Percentiles rank a stretch among this genome's conserved stretches.
phyloP scores from a whole-genome alignment of 495 filamentous ascomycete species.

The Immersiella caudata region DNA sequence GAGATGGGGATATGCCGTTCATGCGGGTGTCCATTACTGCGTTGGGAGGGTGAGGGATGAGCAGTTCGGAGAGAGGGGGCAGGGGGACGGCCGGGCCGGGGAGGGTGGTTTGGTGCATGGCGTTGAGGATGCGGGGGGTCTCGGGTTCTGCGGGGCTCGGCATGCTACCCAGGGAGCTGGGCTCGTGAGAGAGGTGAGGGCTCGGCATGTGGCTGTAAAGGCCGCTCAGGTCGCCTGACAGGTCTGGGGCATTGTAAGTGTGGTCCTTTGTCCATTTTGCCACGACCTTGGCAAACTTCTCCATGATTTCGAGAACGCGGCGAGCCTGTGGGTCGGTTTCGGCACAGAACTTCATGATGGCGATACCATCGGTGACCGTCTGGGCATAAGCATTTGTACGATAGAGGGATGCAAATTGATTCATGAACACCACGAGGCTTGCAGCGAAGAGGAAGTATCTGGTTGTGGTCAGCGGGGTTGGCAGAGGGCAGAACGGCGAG shows the following conservation, averaged over 20 bases:
- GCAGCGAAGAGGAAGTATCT: constrained; percentile 75
- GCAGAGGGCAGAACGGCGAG: background rate
- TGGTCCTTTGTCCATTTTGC: constrained; percentile 43
- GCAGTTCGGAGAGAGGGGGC: constrained; percentile 24
- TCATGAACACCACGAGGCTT: constrained; percentile 67
- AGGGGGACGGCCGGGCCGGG: constrained; percentile 26
- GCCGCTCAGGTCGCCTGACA: constrained; percentile 43
- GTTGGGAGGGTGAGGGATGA: constrained; percentile 21
- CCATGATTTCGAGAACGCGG: constrained; percentile 65
- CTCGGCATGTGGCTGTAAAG: constrained; percentile 29
- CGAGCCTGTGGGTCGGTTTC: constrained; percentile 66
- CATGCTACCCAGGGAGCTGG: constrained; percentile 11
- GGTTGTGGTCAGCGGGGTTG: background rate
- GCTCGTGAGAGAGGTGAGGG: constrained; percentile 19
- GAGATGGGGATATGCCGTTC: constrained; percentile 26
- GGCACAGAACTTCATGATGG: constrained; percentile 63
- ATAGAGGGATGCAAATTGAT: constrained; percentile 69
- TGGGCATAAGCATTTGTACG: constrained; percentile 56
- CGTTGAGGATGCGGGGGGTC: constrained; percentile 10
- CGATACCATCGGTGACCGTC: constrained; percentile 61
- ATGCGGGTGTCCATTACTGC: constrained; percentile 22
- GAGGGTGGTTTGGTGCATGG: constrained; percentile 26
- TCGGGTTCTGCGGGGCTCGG: constrained; percentile 9
- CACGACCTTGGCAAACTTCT: constrained; percentile 62
- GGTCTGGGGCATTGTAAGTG: constrained; percentile 42